A percentile compares a stretch with the other conserved stretches of the same genome.
phyloP scores from a whole-genome alignment of 768 basidiomycete genomes.

The Candolleomyces efflorescens region DNA sequence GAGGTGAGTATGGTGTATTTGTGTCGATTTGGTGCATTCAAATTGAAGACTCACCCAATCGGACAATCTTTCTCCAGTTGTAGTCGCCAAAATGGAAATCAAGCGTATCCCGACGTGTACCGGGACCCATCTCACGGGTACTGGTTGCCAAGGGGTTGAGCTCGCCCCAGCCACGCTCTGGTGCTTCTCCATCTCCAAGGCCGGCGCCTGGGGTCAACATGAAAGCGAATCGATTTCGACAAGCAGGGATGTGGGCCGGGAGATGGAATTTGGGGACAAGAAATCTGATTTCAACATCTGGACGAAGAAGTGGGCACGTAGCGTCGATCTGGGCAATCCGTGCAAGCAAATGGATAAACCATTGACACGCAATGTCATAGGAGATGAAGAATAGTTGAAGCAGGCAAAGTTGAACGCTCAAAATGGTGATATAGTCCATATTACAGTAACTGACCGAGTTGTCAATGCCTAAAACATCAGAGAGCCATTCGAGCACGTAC shows the following conservation, averaged over 20 bases:
- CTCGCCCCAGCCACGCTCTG: conserved; percentile 28
- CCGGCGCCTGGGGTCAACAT: conserved; percentile 21
- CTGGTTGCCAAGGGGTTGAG: conserved; percentile 22
- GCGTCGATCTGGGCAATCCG: conserved; percentile 3
- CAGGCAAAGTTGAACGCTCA: background rate
- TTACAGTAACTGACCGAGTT: conserved; percentile 21
- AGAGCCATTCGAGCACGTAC: conserved; percentile 12
- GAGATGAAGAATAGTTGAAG: conserved; percentile 15
- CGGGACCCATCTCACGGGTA: conserved; percentile 34
- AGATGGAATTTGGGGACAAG: conserved; percentile 24
- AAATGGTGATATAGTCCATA: conserved; percentile 23
- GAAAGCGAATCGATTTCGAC: conserved; percentile 20
- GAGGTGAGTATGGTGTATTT: background rate
- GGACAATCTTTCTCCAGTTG: conserved; percentile 24
- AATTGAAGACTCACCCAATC: conserved; percentile 12
- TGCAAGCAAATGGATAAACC: conserved; percentile 6
- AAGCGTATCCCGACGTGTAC: conserved; percentile 19
- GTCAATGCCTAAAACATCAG: background rate
- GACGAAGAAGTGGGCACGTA: background rate
- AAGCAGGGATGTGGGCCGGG: conserved; percentile 18
- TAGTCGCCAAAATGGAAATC: conserved; percentile 24
- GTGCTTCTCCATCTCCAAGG: conserved; percentile 30
- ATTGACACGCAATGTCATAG: conserved; percentile 30
- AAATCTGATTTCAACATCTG: background rate
- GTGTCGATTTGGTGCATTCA: background rate